Base-by-base conservation (phyloP, 805 yeast species). In the Gaillardinia entomophila region DNA sequence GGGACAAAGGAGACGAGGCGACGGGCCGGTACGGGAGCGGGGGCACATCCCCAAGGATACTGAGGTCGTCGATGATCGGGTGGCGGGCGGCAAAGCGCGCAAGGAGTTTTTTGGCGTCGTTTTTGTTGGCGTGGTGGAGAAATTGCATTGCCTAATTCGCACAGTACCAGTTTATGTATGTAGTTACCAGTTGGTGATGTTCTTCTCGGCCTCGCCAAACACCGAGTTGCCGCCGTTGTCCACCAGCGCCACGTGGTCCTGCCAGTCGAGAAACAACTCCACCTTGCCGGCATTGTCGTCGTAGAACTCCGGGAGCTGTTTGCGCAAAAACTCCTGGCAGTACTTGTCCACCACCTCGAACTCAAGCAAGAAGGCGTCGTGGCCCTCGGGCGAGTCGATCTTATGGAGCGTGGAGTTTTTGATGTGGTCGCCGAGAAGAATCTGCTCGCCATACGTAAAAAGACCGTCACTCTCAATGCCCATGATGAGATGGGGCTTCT, bases 401-500 rank as follows among this genome's bases (percentile, higher is more conserved):
- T 78, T 77, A 43, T 79, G 77, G 42, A 92, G 64, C 5, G 46
- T 55, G 1, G 94, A 71, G 45, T 82, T 70, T 6, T 88, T 89
- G 37, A 92, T 73, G 49, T 77, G 64, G 26, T 76, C 73, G 2
- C 94, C 94, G 30, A 92, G 69, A 32, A 79, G 75, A 49, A 85
- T 85, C 59, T 92, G 98, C 60, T 92, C 98, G 14, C 89, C 75
- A 46, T 82, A 77, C 0, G 97, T 90, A 62, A 92, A 92, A 17
- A 92, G 65, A 0, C 96, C 97, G 57, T 92, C 98, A 1, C 95
- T 83, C 31, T 79, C 75, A 34, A 92, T 84, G 4, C 98, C 98
- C 32, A 92, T 81, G 3, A 92, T 73, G 36, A 92, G 64, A 11
- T 89, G 77, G 0, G 96, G 97, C 51, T 79, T 86, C 27, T 57